Evolutionary conservation across 768 basidiomycete species (phyloP).

Genomic region (Termitomyces titanicus): DNA sequence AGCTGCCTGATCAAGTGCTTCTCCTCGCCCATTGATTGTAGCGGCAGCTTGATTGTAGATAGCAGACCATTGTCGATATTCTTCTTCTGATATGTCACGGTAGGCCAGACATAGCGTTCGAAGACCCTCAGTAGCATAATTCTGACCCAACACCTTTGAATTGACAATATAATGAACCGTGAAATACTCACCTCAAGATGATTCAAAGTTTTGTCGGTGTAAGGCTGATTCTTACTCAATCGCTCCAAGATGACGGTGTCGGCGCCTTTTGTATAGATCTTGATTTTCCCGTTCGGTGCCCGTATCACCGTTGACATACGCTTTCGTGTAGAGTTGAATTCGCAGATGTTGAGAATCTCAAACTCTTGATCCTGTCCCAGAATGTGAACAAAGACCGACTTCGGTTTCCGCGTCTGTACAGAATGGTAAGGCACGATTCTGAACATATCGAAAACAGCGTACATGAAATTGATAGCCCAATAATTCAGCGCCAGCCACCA

Average conservation of each 20-base stretch:
- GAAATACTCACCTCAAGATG: constrained; percentile 82
- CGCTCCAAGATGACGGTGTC: constrained; percentile 97
- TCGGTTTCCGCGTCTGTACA: constrained; percentile 86
- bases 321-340: constrained; percentile 97
- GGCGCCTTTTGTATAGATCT: constrained; percentile 94
- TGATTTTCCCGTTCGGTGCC: constrained; percentile 85
- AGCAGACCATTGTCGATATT: constrained; percentile 84
- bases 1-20: constrained; percentile 91
- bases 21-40: constrained; percentile 93
- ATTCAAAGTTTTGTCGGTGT: constrained; percentile 77
- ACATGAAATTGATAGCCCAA: constrained; percentile 94
- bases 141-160: constrained; percentile 38
- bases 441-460: constrained; percentile 26
- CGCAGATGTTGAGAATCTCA: constrained; percentile 93
- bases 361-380: constrained; percentile 73
- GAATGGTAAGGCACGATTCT: neutral
- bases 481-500: constrained; percentile 90
- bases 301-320: constrained; percentile 96
- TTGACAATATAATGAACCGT: constrained; percentile 3
- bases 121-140: constrained; percentile 95
- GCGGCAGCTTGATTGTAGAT: constrained; percentile 91
- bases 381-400: constrained; percentile 87
- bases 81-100: constrained; percentile 86
- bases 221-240: constrained; percentile 79
- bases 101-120: constrained; percentile 96